Conservation (phyloP, 352 stramenopile genomes). For the Pythium vanterpoolii region DNA sequence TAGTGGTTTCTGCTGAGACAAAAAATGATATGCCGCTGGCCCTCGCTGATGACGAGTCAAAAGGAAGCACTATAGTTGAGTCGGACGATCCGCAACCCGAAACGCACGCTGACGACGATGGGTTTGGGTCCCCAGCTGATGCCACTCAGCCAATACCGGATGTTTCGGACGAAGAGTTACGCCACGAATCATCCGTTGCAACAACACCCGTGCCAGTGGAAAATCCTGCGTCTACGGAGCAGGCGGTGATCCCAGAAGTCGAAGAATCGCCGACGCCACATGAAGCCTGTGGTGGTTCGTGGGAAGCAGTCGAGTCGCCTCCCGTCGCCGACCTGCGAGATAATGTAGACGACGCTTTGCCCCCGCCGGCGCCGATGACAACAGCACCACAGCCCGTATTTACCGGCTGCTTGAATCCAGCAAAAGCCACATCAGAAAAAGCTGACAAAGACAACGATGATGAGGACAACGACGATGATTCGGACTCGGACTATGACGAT, state of each 20-base stretch:
- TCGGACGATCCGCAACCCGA: neutral
- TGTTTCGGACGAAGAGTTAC: conserved; percentile 9
- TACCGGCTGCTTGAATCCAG: conserved; percentile 10
- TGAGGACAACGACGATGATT: conserved; percentile 1
- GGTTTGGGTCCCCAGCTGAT: neutral
- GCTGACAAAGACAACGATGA: neutral
- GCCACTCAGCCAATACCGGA: neutral
- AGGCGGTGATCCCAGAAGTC: neutral
- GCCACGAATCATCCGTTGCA: neutral
- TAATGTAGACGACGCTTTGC: neutral
- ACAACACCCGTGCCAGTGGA: neutral
- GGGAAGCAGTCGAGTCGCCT: neutral
- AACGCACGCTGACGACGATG: neutral
- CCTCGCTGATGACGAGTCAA: neutral
- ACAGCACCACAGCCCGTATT: neutral
- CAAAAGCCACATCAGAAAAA: no score
- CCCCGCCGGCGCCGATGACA: conserved; percentile 10
- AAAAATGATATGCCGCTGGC: neutral
- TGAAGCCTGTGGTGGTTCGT: neutral
- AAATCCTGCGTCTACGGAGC: neutral
- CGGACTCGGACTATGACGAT: conserved; percentile 14
- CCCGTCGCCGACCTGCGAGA: neutral
- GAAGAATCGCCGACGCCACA: neutral
- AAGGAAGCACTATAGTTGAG: neutral
- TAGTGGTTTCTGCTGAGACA: neutral